A percentile compares a stretch with the other conserved stretches of the same genome.
These are phyloP conservation scores for Juglanconis juglandina DNA, from an alignment of 2,329 filamentous ascomycete species.

Conservation along the genomic window DNA sequence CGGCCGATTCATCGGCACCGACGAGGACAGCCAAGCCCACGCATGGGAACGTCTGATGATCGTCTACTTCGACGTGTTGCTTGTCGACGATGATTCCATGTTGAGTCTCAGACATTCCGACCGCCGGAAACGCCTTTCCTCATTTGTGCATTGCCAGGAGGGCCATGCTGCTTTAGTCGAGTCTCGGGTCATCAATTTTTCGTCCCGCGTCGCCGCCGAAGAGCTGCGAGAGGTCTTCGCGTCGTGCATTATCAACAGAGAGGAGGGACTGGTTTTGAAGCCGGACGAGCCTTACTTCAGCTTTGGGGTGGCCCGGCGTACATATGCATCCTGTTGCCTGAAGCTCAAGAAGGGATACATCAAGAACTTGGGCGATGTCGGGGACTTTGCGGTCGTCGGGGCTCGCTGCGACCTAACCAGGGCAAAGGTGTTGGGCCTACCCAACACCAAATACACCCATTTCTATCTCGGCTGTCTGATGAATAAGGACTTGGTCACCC, in stretches of 20 bases:
- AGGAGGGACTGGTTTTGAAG: constrained; percentile 81
- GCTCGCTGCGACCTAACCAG: constrained; percentile 66
- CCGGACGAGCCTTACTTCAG: constrained; percentile 75
- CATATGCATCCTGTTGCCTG: constrained; percentile 56
- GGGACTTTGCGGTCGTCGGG: constrained; percentile 78
- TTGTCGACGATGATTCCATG: constrained; percentile 52
- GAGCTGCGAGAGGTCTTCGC: constrained; percentile 64
- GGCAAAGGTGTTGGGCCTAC: constrained; percentile 51
- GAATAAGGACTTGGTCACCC: constrained; percentile 59
- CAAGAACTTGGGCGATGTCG: constrained; percentile 71
- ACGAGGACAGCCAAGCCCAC: constrained; percentile 62
- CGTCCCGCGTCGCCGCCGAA: constrained; percentile 44
- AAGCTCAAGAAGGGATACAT: constrained; percentile 90
- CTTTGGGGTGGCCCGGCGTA: constrained; percentile 34
- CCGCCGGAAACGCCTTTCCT: constrained; percentile 56
- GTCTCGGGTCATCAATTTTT: constrained; percentile 66
- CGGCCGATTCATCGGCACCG: constrained; percentile 64
- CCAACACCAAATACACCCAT: constrained; percentile 67
- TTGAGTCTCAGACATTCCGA: constrained; percentile 52
- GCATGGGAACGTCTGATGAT: constrained; percentile 58
- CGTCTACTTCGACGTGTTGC: constrained; percentile 56
- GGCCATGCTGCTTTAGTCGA: constrained; percentile 67
- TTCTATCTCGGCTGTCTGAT: constrained; percentile 75
- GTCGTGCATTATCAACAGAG: constrained; percentile 59
- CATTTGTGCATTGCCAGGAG: constrained; percentile 46